Base-by-base conservation (phyloP, 139 green algal genomes). In the Marvania coccoides region DNA sequence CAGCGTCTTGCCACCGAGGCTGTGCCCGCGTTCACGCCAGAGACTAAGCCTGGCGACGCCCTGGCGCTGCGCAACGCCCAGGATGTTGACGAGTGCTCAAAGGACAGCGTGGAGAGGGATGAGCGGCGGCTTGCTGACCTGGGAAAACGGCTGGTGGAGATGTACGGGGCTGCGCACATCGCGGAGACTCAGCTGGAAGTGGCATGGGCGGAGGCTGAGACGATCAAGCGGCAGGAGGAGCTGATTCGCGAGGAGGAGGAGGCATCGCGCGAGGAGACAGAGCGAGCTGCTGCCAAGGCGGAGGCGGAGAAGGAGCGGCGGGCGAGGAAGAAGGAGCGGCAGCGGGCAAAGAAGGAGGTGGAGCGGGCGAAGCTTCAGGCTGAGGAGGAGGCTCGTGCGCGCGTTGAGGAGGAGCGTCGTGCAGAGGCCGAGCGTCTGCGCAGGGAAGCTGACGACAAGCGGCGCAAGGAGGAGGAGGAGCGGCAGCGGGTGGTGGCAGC, bases 191-290 rank as follows among this genome's bases (percentile, higher is more conserved):
- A 86, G 14, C 58, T 95, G 28, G 83, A 95, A 81, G 84, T 88
- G 67, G 84, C 85, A 3, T 95, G 88, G 67, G 74, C 79, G 2
- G 87, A 98, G 70, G 81, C 81, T 12, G 87, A 95, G 73, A 85
- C 85, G 10, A 81, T 97, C 24, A 90, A 88, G 76, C 78, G 85
- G 6, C 88, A 95, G 74, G 87, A 95, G 61, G 88, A 81, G 42
- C 75, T 98, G 35, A 92, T 98, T n/a, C 67, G 74, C n/a, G 93
- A 98, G 72, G 91, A 97, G 80, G 85, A 93, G 68, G 77, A 81
- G 65, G 72, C 46, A 37, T 66, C 77, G 71, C 72, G 77, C 12
- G 55, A 78, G 65, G 77, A 91, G 67, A 80, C 88, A 46, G 69
- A 77, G 56, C 75, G 82, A 53, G 48, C 66, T 53, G 80, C 76